Evolutionary conservation across 1,139 yeast species (phyloP), one percentile per base, ranked within the genome.

Genomic region (Saccharomyces hybrid): DNA sequence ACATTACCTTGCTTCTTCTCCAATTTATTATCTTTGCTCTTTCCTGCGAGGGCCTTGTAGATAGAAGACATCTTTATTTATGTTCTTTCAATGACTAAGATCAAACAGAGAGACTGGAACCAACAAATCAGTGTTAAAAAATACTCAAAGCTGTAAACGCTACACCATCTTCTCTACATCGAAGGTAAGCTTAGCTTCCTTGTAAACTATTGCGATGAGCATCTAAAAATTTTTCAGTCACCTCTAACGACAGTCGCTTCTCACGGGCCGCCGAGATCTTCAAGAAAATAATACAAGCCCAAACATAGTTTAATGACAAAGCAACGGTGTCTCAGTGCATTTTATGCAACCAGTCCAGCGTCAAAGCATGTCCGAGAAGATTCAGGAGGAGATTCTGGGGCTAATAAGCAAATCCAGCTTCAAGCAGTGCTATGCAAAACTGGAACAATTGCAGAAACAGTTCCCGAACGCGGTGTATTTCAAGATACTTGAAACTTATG

Each of bases 21-120:
- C 41, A 66, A 62, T 25, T 63, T 69, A 9, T 67, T 64, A 27
- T 63, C 61, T 55, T 70, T 70, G 47, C 58, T 59, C 42, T 62
- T 62, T 46, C 74, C 74, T 2, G 75, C 66, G 44, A 73, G 60
- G 9, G 74, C 75, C 55, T 73, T 73, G 65, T 68, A 76, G 48
- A 78, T 76, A 13, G 81, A 77, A 16, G 80, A 77, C 81, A 77
- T n/a, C n/a, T n/a, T n/a, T n/a, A n/a, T n/a, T n/a, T n/a, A n/a
- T n/a, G n/a, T n/a, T n/a, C n/a, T n/a, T n/a, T n/a, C n/a, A n/a
- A n/a, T n/a, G n/a, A n/a, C n/a, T n/a, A n/a, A n/a, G n/a, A n/a
- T n/a, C n/a, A n/a, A n/a, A n/a, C n/a, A n/a, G n/a, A n/a, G n/a
- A n/a, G n/a, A n/a, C n/a, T n/a, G n/a, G n/a, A n/a, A n/a, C n/a